phyloP scores from a whole-genome alignment of 75 land plant species.

The Pinus albicaulis region DNA sequence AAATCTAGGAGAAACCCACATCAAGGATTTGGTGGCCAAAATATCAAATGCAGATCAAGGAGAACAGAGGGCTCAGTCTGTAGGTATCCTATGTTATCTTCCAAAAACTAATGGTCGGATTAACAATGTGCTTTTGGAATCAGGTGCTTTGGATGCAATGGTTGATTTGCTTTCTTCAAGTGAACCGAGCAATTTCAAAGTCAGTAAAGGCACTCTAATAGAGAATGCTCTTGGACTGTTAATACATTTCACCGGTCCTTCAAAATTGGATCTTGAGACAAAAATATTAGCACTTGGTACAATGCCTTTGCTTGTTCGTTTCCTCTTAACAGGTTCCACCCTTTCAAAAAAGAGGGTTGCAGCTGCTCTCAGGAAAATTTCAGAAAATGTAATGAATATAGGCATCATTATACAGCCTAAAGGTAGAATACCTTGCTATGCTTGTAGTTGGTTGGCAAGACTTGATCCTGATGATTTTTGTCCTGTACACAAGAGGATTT shows the following conservation, averaged over 20 bases:
- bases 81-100: constrained; percentile 3
- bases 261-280: background rate
- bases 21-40: constrained; percentile 6
- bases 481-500: background rate
- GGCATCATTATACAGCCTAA: background rate
- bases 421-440: background rate
- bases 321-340: constrained; percentile 7
- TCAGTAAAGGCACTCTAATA: background rate
- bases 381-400: background rate
- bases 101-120: background rate
- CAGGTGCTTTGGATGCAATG: background rate
- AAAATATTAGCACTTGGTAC: background rate
- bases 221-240: constrained; percentile 9
- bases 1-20: constrained; percentile 7
- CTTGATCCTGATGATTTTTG: background rate
- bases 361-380: background rate
- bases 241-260: background rate
- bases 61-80: constrained; percentile 7
- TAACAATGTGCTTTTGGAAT: background rate
- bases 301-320: constrained; percentile 7
- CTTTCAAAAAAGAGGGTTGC: constrained; percentile 5
- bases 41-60: background rate
- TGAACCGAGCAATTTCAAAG: background rate
- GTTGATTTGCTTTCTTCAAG: constrained; percentile 2
- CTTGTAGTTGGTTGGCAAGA: constrained; percentile 8